Base-by-base conservation (phyloP, 108 stramenopile genomes). In the Pseudonitzschia pungens region DNA sequence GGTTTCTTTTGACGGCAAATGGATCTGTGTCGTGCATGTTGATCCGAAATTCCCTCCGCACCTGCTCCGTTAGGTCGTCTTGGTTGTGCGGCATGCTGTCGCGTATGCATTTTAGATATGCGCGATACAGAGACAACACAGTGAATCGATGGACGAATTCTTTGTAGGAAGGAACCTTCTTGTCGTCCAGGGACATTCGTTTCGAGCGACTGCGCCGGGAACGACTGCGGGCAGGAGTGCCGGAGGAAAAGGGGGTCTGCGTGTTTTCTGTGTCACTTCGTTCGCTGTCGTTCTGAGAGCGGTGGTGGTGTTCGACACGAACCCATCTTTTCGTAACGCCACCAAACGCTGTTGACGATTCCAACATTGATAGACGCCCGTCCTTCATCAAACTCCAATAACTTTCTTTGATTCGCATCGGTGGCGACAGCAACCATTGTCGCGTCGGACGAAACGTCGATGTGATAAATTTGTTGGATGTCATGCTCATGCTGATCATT, bases 131-230 rank as follows among this genome's bases (percentile, higher is more conserved):
- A 50, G 84, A 60, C 3, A 79, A 56, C 20, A 92, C 88, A 16
- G 79, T 85, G 53, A 78, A 65, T 2, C 86, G 77, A 78, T 92
- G 88, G 14, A 92, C 76, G 53, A 92, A 92, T 57, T 92, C 91
- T 50, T 84, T 84, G 68, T 89, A 76, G 21, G 86, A 86, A 6
- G 88, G 91, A 12, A 92, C 71, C 15, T 22, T 28, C n/a, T 58
- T 58, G 29, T 58, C 57, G 12, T 62, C 33, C 1, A 33, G 20
- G n/a, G 36, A 62, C n/a, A 18, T 48, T 40, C 36, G 60, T 33
- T 33, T 62, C 20, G 32, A n/a, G 14, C 33, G 60, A 40, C 60
- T 41, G 12, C 60, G 20, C 14, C 60, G 18, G 36, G 33, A 33
- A 15, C 36, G 0, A 58, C 6, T 58, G 29, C 57, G 60, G 20